Base-by-base conservation (phyloP, 257 asterid species). In the Nicotiana tabacum region DNA sequence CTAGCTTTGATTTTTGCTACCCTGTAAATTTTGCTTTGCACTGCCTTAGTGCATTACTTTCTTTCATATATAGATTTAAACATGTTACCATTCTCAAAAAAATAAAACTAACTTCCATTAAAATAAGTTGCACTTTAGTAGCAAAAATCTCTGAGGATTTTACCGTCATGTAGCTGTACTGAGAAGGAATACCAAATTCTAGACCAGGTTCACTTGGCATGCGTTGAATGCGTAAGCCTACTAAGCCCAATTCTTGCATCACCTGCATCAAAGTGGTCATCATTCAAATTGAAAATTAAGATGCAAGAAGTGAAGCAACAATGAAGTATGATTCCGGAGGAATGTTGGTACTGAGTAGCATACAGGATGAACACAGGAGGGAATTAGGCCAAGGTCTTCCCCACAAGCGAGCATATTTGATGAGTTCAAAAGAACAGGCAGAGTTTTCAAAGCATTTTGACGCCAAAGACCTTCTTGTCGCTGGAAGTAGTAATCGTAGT, bases 361-460 rank as follows among this genome's bases (percentile, higher is more conserved):
- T 92, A 96, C 99, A 16, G 99, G 98, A 84, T 94, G 97, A 85
- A 96, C 98, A 77, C 98, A 94, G 58, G 98, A 91, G 78, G 99
- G 99, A 84, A 93, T 92, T 82, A 96, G 69, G 81, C 99, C 99
- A 53, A 96, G 99, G 90, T 96, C 99, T 87, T 94, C 99, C 70
- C 99, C 99, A 86, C 99, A 96, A 87, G 98, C 97, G 84, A 96
- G 91, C 99, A 96, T 96, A 85, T 93, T 97, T 7, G 99, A 96
- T 13, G 99, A 94, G 91, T 93, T 92, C 95, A 96, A 78, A 55
- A 96, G 97, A 80, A 88, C 99, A 5, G 99, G 99, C 80, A 96
- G 85, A 80, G 99, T 96, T 90, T 92, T 96, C 66, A 96, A 85
- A 24, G 99, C 98, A 79, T 96, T 96, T 86, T 91, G 91, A 87